Base-by-base conservation (phyloP, 2,329 filamentous ascomycete species). In the Cordyceps tenuipes region DNA sequence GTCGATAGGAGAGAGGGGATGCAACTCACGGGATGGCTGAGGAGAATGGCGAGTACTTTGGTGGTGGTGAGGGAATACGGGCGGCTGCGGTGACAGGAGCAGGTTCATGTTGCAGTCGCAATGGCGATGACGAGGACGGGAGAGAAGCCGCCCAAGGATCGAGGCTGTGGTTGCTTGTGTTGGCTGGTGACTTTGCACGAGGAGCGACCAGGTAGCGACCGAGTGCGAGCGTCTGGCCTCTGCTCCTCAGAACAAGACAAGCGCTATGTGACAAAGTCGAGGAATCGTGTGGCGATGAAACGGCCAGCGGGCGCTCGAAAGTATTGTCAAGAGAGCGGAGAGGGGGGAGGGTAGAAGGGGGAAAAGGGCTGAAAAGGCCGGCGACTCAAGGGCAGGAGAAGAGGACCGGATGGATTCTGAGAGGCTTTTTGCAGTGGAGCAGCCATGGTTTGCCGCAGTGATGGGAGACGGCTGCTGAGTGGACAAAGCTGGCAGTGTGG, bases 1-100 rank as follows among this genome's bases (percentile, higher is more conserved):
- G n/a, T 36, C 13, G 5, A 12, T 12, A 23, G 23, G 21, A 26
- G 12, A 19, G 19, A 15, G 26, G 26, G 47, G 53, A 57, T 17
- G 36, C 23, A 57, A 78, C 82, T 69, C 76, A 86, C 83, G 73
- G 62, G 79, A 77, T 68, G 82, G 78, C 64, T 79, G 77, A 53
- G 80, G 80, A 62, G 81, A 84, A 64, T 78, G 76, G 64, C 80
- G 78, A 65, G 75, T 73, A 63, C 75, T 74, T 68, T 84, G 81
- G 79, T 83, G 80, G 65, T 82, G 81, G 66, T 82, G 80, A 69
- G 80, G 79, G 67, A 85, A 82, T 66, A 81, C 75, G 62, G 82
- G 76, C 57, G 82, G 82, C 70, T 86, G 82, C 66, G 82, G 79
- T 68, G 82, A 80, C 64, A 86, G 72, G 72, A 86, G 71, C 70